Percentiles rank a stretch among this genome's conserved stretches.
phyloP scores from a whole-genome alignment of 2,329 filamentous ascomycete genomes.

The Colletotrichum somersetense region DNA sequence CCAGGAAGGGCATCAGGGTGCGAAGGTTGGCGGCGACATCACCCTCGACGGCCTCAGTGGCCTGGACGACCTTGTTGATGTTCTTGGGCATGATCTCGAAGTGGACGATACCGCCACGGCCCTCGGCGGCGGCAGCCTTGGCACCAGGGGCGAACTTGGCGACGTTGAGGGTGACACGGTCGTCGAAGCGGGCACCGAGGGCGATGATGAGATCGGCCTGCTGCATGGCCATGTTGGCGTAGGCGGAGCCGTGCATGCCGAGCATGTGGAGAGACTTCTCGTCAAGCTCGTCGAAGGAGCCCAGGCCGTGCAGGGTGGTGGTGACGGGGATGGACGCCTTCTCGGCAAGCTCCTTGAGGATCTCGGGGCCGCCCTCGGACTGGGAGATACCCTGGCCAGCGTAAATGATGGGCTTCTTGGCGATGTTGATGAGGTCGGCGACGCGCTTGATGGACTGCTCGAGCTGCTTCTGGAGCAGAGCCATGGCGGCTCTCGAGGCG shows the following conservation, averaged over 20 bases:
- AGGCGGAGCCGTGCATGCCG: constrained; percentile 97
- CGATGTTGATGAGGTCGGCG: constrained; percentile 84
- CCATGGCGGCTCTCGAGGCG: constrained; percentile 83
- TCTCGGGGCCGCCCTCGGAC: constrained; percentile 80
- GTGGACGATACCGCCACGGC: constrained; percentile 93
- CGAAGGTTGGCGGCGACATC: constrained; percentile 86
- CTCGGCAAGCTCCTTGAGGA: constrained; percentile 88
- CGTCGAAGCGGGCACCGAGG: constrained; percentile 93
- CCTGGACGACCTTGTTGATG: constrained; percentile 99
- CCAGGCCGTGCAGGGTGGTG: constrained; percentile 93
- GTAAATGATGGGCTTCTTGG: constrained; percentile 96
- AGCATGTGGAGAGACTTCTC: constrained; percentile 98
- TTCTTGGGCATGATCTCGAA: constrained; percentile 99
- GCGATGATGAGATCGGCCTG: constrained; percentile 96
- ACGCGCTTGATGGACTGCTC: constrained; percentile 80
- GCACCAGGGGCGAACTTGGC: constrained; percentile 91
- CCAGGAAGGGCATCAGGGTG: constrained; percentile 78
- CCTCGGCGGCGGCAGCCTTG: constrained; percentile 84
- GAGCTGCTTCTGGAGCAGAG: constrained; percentile 79
- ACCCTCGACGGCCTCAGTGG: constrained; percentile 94
- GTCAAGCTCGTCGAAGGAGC: constrained; percentile 92
- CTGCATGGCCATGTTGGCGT: constrained; percentile 98
- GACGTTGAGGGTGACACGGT: constrained; percentile 88
- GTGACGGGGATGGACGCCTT: constrained; percentile 95
- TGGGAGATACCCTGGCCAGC: constrained; percentile 91